Percentiles rank a stretch among this genome's conserved stretches.
These are phyloP conservation scores for Brettanomyces anomalus DNA, from an alignment of 805 yeast species.

Conservation along the genomic window DNA sequence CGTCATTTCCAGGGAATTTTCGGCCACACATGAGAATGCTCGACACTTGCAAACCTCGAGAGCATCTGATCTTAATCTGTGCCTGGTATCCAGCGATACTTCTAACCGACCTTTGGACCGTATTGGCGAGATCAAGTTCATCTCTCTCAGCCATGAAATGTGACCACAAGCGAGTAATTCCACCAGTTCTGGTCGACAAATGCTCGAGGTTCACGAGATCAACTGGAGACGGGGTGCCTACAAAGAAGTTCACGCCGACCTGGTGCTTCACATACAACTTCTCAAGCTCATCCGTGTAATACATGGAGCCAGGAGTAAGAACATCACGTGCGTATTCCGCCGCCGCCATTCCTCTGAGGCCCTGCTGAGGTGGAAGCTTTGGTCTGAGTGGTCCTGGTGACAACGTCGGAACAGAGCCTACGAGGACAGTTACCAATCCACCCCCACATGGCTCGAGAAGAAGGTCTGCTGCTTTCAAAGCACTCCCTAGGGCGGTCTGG, in stretches of 20 bases:
- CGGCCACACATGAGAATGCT: constrained; percentile 60
- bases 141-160: constrained; percentile 63
- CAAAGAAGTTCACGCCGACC: constrained; percentile 71
- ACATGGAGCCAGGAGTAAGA: constrained; percentile 51
- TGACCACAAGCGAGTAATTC: constrained; percentile 54
- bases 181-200: constrained; percentile 62
- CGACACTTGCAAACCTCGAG: constrained; percentile 75
- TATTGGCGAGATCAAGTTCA: constrained; percentile 51
- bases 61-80: constrained; percentile 75
- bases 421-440: constrained; percentile 68
- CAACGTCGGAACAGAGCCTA: constrained; percentile 66
- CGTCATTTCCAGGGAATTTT: constrained; percentile 24
- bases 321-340: constrained; percentile 38
- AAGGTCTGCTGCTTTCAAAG: constrained; percentile 56
- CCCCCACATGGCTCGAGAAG: constrained; percentile 63
- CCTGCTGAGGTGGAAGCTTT: constrained; percentile 23
- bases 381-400: constrained; percentile 67
- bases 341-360: constrained; percentile 21
- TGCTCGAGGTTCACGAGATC: constrained; percentile 70
- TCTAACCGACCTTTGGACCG: constrained; percentile 43
- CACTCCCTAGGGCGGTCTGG: constrained; percentile 75
- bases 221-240: constrained; percentile 49
- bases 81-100: constrained; percentile 67
- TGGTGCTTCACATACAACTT: constrained; percentile 45
- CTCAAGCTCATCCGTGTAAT: constrained; percentile 48